phyloP scores from a whole-genome alignment of 768 basidiomycete species.

The Cystoderma amianthinum region DNA sequence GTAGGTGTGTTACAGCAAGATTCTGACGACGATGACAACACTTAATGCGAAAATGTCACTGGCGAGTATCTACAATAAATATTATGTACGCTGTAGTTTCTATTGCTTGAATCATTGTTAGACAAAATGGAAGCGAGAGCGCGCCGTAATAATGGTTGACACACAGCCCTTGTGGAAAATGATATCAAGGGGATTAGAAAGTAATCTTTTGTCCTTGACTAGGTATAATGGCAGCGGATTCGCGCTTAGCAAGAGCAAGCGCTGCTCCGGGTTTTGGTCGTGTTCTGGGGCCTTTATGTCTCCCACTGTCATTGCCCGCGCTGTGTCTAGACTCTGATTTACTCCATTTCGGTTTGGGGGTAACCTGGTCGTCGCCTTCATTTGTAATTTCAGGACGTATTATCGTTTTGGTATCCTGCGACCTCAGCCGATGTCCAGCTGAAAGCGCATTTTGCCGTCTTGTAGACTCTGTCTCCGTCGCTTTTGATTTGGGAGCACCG shows the following conservation, averaged over 20 bases:
- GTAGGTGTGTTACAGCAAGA: constrained; percentile 74
- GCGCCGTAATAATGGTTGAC: constrained; percentile 4
- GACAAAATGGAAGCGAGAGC: too few species aligned
- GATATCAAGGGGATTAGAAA: constrained; percentile 44
- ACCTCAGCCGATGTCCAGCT: constrained; percentile 4
- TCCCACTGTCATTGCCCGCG: constrained; percentile 1
- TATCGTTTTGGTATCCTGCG: constrained; percentile 4
- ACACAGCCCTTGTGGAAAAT: neutral
- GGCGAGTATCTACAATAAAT: too few species aligned
- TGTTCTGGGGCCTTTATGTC: constrained; percentile 29
- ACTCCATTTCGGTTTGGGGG: neutral
- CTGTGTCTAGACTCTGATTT: constrained; percentile 2
- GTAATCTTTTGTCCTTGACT: constrained; percentile 67
- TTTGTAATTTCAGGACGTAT: constrained; percentile 1
- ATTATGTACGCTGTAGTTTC: too few species aligned
- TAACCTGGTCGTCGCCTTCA: neutral
- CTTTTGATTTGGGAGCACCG: constrained; percentile 37
- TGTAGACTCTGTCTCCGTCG: neutral
- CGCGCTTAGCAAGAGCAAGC: constrained; percentile 69
- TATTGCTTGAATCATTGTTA: too few species aligned
- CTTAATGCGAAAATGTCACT: constrained; percentile 21
- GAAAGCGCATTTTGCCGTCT: neutral
- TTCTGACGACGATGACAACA: constrained; percentile 53
- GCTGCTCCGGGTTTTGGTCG: constrained; percentile 76
- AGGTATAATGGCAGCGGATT: constrained; percentile 66